These are phyloP conservation scores for Rubus idaeus DNA, from an alignment of 306 rosid genomes.

Conservation along the genomic window DNA sequence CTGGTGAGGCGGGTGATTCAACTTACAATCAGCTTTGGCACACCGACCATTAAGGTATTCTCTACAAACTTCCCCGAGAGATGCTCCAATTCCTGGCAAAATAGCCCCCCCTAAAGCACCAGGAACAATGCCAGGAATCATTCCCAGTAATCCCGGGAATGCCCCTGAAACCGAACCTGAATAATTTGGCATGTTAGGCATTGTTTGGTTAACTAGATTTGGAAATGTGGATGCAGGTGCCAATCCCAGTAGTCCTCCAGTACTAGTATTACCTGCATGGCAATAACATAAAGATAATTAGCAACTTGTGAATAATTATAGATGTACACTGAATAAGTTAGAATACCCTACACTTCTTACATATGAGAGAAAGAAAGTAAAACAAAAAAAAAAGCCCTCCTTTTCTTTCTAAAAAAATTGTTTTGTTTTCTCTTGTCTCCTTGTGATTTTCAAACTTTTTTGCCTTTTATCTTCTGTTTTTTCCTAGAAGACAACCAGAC, in stretches of 20 bases:
- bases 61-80: constrained; percentile 94
- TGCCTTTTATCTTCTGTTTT: neutral
- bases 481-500: neutral
- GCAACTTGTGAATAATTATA: constrained; percentile 11
- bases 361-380: neutral
- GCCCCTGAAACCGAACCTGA: constrained; percentile 97
- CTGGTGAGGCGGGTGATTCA: constrained; percentile 96
- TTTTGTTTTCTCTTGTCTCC: neutral
- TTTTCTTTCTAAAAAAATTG: neutral
- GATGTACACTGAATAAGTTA: neutral
- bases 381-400: neutral
- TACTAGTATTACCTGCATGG: constrained; percentile 55
- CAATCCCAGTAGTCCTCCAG: constrained; percentile 83
- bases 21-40: constrained; percentile 83
- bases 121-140: constrained; percentile 92
- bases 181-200: constrained; percentile 99
- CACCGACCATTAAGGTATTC: constrained; percentile 95
- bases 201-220: constrained; percentile 85
- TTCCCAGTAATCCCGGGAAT: constrained; percentile 92
- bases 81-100: constrained; percentile 94
- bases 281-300: constrained; percentile 22
- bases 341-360: neutral
- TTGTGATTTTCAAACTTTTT: neutral
- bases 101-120: constrained; percentile 97
- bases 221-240: constrained; percentile 79